A percentile compares a stretch with the other conserved stretches of the same genome.
phyloP scores from a whole-genome alignment of 495 filamentous ascomycete species.

The Glonium stellatum region DNA sequence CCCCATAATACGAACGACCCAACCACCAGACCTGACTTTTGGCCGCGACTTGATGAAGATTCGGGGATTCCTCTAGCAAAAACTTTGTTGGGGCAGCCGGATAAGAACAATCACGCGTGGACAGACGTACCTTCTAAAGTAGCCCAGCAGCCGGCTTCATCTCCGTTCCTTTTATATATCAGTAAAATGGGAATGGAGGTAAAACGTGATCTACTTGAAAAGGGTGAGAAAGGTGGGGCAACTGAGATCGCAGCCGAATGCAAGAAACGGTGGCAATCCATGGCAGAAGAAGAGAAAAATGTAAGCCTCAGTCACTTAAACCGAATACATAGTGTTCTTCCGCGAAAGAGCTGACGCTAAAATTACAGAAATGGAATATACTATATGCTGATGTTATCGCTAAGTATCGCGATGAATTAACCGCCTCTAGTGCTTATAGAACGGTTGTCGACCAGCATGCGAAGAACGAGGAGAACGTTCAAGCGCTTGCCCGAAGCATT shows the following conservation, averaged over 20 bases:
- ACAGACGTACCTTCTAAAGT: constrained; percentile 18
- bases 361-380: constrained; percentile 26
- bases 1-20: constrained; percentile 18
- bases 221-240: constrained; percentile 22
- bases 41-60: background rate
- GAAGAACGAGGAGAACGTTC: constrained; percentile 25
- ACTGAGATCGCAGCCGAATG: constrained; percentile 30
- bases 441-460: constrained; percentile 24
- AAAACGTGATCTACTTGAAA: constrained; percentile 16
- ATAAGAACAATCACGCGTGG: background rate
- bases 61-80: background rate
- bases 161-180: constrained; percentile 29
- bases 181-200: constrained; percentile 21
- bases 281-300: constrained; percentile 26
- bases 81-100: background rate
- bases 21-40: constrained; percentile 20
- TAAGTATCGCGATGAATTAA: constrained; percentile 25
- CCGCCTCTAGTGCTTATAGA: constrained; percentile 22
- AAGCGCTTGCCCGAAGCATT: constrained; percentile 25
- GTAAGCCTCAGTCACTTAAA: constrained; percentile 11
- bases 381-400: constrained; percentile 26
- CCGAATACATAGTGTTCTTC: background rate
- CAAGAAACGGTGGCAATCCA: constrained; percentile 23
- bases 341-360: background rate
- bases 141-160: constrained; percentile 24